These are phyloP conservation scores for Ophiostoma sp. DNA, from an alignment of 2,329 filamentous ascomycete species.

Conservation along the genomic window DNA sequence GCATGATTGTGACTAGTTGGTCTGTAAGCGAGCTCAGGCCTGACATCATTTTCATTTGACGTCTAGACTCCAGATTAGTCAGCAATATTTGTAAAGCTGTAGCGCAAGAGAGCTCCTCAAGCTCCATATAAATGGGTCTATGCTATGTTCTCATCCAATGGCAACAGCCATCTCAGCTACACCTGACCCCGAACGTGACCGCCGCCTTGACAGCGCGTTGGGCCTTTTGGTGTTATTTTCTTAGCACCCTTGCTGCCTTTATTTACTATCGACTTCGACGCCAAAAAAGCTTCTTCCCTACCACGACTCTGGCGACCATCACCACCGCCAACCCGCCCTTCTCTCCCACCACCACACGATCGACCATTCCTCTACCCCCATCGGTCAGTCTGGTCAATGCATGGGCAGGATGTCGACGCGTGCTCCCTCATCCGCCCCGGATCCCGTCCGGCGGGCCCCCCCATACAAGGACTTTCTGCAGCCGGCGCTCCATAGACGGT, in stretches of 20 bases:
- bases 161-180: not conserved
- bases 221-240: constrained; percentile 15
- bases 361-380: not conserved
- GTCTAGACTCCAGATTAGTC: not conserved
- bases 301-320: constrained; percentile 6
- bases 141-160: not conserved
- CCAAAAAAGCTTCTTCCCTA: constrained; percentile 15
- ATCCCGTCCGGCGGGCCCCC: constrained; percentile 47
- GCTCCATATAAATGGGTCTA: not conserved
- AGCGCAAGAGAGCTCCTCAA: not conserved
- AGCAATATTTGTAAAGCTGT: not conserved
- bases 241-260: constrained; percentile 5
- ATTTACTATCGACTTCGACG: constrained; percentile 23
- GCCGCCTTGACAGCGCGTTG: constrained; percentile 19
- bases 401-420: constrained; percentile 44
- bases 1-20: not conserved
- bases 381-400: constrained; percentile 33
- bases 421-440: constrained; percentile 19
- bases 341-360: not conserved
- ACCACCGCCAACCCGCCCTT: not conserved
- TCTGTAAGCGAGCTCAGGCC: not conserved
- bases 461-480: constrained; percentile 87
- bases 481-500: constrained; percentile 79
- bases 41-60: not conserved
- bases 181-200: constrained; percentile 16